These are phyloP conservation scores for Wallacemonas sp. DNA, from an alignment of 208 protist species.

Conservation along the genomic window DNA sequence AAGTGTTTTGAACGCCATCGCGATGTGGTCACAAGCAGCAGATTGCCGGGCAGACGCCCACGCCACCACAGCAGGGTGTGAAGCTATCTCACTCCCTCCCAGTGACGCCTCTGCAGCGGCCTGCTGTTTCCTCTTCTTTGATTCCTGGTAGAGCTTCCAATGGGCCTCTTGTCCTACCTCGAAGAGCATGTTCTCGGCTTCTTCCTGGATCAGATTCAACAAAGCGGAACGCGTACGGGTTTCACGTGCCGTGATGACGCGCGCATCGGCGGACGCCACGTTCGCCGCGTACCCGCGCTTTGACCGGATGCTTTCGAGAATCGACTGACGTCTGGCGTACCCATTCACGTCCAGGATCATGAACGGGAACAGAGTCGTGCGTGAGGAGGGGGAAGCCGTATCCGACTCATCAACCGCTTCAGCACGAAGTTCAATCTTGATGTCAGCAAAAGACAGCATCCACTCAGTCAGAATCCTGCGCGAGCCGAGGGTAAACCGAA, in stretches of 20 bases:
- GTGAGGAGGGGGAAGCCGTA: no score
- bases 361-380: not conserved
- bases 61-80: no score
- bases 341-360: slow-evolving; percentile 2
- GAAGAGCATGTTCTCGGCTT: not conserved
- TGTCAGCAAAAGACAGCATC: slow-evolving; percentile 1
- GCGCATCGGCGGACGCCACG: not conserved
- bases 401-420: not conserved
- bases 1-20: no score
- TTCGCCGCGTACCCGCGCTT: not conserved
- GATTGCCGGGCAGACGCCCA: no score
- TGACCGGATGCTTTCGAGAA: not conserved
- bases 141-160: not conserved
- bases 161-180: not conserved
- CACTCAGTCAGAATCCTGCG: not conserved
- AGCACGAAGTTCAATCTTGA: not conserved
- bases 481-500: not conserved
- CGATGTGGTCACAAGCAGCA: no score
- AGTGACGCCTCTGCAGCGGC: no score
- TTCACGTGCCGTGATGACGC: not conserved
- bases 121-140: not conserved
- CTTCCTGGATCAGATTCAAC: not conserved
- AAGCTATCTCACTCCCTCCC: no score
- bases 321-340: not conserved
- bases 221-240: not conserved